These are phyloP conservation scores for Microdochium paspali DNA, from an alignment of 2,329 filamentous ascomycete species.

Conservation along the genomic window DNA sequence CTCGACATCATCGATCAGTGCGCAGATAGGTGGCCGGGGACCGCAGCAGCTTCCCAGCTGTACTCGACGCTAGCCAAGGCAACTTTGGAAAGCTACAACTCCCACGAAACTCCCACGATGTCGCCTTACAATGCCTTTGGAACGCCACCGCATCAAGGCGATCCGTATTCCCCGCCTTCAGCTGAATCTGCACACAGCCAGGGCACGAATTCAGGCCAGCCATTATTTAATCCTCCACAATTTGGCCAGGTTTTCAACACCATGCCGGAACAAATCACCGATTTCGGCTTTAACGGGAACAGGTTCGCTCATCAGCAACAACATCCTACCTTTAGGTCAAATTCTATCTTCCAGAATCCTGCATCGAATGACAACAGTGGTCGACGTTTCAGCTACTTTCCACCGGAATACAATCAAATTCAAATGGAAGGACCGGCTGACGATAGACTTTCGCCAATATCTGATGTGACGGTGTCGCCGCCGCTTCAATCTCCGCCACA, in stretches of 20 bases:
- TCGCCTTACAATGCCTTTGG: slow-evolving; percentile 23
- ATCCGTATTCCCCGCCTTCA: slow-evolving; percentile 35
- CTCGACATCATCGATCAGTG: slow-evolving; percentile 73
- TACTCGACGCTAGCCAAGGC: slow-evolving; percentile 80
- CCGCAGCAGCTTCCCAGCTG: slow-evolving; percentile 71
- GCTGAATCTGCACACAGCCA: slow-evolving; percentile 28
- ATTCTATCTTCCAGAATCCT: slow-evolving; percentile 56
- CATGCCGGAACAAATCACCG: slow-evolving; percentile 41
- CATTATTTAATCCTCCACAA: slow-evolving; percentile 38
- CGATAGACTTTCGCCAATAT: slow-evolving; percentile 18
- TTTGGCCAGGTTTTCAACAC: slow-evolving; percentile 51
- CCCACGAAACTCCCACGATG: slow-evolving; percentile 29
- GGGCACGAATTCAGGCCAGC: slow-evolving; percentile 20
- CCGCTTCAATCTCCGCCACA: slow-evolving; percentile 17
- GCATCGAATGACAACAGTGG: slow-evolving; percentile 42
- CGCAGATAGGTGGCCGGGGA: slow-evolving; percentile 85
- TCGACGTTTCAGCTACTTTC: slow-evolving; percentile 54
- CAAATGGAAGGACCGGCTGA: slow-evolving; percentile 19
- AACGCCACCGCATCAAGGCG: slow-evolving; percentile 37
- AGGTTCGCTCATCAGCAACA: slow-evolving; percentile 24
- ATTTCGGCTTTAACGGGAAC: slow-evolving; percentile 32
- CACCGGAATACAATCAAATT: slow-evolving; percentile 40
- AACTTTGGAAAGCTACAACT: slow-evolving; percentile 81
- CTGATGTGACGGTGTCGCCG: slow-evolving; percentile 16
- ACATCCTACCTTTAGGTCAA: slow-evolving; percentile 49